These are phyloP conservation scores for Aquilaria malaccensis DNA, from an alignment of 345 rosid genomes.

Conservation along the genomic window DNA sequence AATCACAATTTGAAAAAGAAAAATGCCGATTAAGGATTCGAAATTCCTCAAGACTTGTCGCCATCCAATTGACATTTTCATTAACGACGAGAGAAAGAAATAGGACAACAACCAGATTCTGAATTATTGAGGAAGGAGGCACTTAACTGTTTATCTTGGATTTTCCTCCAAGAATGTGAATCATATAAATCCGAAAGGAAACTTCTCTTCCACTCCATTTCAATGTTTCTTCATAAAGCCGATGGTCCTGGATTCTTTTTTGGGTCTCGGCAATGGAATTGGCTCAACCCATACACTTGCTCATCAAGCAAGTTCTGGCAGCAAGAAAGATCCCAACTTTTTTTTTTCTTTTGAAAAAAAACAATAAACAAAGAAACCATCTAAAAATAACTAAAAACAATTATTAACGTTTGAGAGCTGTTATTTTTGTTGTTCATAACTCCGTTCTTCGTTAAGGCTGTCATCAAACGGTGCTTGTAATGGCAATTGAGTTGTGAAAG, in stretches of 20 bases:
- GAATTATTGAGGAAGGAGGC: neutral
- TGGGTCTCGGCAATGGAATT: slow-evolving; percentile 11
- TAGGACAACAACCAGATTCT: neutral
- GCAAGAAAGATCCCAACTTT: too few relatives aligned
- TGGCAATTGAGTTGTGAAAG: too few relatives aligned
- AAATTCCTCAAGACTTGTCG: too few relatives aligned
- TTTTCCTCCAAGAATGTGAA: slow-evolving; percentile 11
- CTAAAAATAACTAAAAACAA: too few relatives aligned
- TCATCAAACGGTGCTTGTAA: too few relatives aligned
- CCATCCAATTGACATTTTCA: too few relatives aligned
- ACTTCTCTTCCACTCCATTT: slow-evolving; percentile 26
- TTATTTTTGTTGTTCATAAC: too few relatives aligned
- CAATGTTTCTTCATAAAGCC: slow-evolving; percentile 21
- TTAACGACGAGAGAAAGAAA: neutral
- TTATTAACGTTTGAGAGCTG: too few relatives aligned
- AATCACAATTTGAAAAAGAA: neutral
- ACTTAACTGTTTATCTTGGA: slow-evolving; percentile 2
- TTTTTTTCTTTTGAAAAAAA: too few relatives aligned
- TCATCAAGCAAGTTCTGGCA: too few relatives aligned
- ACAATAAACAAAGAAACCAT: too few relatives aligned
- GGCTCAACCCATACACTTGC: neutral
- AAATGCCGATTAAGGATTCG: slow-evolving; percentile 6
- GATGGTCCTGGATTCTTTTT: slow-evolving; percentile 32
- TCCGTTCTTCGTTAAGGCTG: too few relatives aligned
- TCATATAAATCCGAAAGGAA: slow-evolving; percentile 26